Base-by-base conservation (phyloP, 177 flowering plant genomes). In the Tripterygium wilfordii region DNA sequence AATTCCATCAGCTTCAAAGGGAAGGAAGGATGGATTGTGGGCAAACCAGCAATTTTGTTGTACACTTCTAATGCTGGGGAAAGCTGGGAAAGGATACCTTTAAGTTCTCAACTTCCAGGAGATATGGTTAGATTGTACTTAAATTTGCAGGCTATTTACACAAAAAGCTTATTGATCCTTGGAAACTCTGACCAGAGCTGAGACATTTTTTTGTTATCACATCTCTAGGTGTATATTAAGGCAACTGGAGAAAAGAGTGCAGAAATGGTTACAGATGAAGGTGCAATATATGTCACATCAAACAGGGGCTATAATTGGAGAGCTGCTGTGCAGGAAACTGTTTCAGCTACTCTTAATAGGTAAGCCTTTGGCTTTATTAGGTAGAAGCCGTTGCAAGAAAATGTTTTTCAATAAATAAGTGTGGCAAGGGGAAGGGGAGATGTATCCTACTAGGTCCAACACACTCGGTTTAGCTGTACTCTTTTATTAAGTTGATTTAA, bases 11-110 rank as follows among this genome's bases (percentile, higher is more conserved):
- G 96, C 54, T 92, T 92, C 62, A 75, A 58, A 59, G 95, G 94
- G 4, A 92, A 85, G 48, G 96, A 92, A 51, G 98, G 98, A n/a
- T 92, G 96, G 98, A 88, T 92, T 62, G 76, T 92, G 45, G 98
- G 98, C 10, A 92, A 92, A 42, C 98, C 98, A 48, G 77, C 95
- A 10, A 92, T 92, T 64, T 62, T 92, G 61, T 67, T 92, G 71
- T 64, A 92, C 62, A 92, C 98, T 19, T 53, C 94, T 0, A 83
- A 92, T 77, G 78, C 88, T 40, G 98, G 98, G 25, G 84, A 82
- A 47, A 92, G 65, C 60, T 92, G 98, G 96, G 70, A 80, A 42
- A 75, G 98, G 23, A 83, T 88, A 45, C 95, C 98, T 3, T 57
- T 92, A 28, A 92, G 98, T 65, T 10, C 77, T 70, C 81, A 85